These are phyloP conservation scores for Rhizomucor miehei DNA, from an alignment of 371 early-diverging fungal species.

Conservation along the genomic window DNA sequence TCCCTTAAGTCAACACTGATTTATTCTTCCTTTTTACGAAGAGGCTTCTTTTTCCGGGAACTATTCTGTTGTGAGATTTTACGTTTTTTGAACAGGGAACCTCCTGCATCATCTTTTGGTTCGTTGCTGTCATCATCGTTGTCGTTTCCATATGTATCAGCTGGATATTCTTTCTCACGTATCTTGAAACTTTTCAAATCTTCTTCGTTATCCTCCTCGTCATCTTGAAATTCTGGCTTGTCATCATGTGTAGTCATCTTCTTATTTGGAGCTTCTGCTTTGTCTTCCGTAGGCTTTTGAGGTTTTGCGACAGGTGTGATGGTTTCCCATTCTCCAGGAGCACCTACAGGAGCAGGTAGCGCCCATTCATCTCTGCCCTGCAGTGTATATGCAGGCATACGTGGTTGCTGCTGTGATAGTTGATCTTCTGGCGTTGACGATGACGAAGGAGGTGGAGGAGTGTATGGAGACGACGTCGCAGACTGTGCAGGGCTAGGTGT, in stretches of 20 bases:
- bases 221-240: conserved; percentile 39
- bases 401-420: conserved; percentile 7
- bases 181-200: conserved; percentile 52
- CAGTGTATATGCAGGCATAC: conserved; percentile 9
- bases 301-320: conserved; percentile 14
- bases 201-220: conserved; percentile 46
- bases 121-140: conserved; percentile 13
- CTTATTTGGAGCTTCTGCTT: conserved; percentile 10
- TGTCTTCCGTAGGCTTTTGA: conserved; percentile 1
- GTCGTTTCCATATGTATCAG: conserved; percentile 13
- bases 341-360: conserved; percentile 21
- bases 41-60: conserved; percentile 1
- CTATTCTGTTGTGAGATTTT: conserved; percentile 31
- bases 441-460: conserved; percentile 8
- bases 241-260: conserved; percentile 29
- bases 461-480: no score
- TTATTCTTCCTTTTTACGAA: conserved; percentile 2
- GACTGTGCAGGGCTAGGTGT: no score
- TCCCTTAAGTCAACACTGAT: no score
- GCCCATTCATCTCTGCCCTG: conserved; percentile 42
- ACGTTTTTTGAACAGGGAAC: conserved; percentile 51
- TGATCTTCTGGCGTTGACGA: neutral
- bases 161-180: conserved; percentile 51
- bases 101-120: conserved; percentile 10
- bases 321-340: conserved; percentile 42